phyloP scores from a whole-genome alignment of 345 rosid genomes.

The Combretum micranthum region DNA sequence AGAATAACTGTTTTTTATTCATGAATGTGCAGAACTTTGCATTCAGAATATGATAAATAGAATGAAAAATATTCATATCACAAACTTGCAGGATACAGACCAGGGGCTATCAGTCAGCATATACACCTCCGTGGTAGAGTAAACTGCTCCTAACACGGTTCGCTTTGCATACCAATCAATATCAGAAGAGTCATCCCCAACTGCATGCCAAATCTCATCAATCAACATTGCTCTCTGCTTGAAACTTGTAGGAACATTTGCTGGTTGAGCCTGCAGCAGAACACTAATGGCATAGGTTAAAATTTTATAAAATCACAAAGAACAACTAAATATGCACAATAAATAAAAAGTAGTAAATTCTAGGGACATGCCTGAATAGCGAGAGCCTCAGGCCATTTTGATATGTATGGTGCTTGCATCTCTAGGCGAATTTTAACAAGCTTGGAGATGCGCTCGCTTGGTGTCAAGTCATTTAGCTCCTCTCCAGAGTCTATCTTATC shows the following conservation, averaged over 20 bases:
- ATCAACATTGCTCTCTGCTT: conserved; percentile 84
- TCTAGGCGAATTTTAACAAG: conserved; percentile 71
- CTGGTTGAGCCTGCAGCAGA: conserved; percentile 63
- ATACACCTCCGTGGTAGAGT: conserved; percentile 90
- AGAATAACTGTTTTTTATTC: neutral
- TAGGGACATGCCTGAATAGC: conserved; percentile 62
- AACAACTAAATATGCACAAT: neutral
- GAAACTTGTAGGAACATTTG: conserved; percentile 69
- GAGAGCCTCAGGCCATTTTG: conserved; percentile 95
- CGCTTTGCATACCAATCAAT: conserved; percentile 89
- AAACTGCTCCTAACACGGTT: conserved; percentile 84
- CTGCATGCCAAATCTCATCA: conserved; percentile 90
- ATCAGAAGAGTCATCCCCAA: conserved; percentile 66
- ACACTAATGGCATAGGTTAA: neutral
- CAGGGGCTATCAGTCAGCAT: conserved; percentile 87
- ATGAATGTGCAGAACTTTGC: neutral
- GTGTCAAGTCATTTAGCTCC: conserved; percentile 44
- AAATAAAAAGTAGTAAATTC: neutral
- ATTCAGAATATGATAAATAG: neutral
- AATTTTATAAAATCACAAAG: neutral
- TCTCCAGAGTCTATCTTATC: conserved; percentile 60
- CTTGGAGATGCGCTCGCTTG: conserved; percentile 61
- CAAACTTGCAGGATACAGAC: conserved; percentile 32
- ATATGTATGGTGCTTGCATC: conserved; percentile 85
- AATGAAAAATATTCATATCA: neutral